Evolutionary conservation across 116 monocot genomes (phyloP).

Genomic region (Dioscorea cayenensis): DNA sequence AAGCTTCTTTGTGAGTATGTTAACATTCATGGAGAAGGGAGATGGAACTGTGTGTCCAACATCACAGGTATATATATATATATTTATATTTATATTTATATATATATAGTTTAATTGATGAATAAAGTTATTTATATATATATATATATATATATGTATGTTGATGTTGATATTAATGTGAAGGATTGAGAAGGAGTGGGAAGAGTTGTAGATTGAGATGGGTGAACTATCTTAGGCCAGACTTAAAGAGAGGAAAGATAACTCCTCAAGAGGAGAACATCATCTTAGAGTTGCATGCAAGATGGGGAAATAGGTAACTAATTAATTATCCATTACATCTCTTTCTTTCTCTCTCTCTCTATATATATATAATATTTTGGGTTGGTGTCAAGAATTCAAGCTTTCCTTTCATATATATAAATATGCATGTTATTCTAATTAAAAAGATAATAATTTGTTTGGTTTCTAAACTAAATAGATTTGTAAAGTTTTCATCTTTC

Average conservation of each 20-base stretch:
- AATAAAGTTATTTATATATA: not conserved
- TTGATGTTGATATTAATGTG: not conserved
- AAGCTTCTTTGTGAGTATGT: slow-evolving; percentile 52
- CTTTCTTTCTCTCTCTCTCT: not conserved
- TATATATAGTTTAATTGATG: not conserved
- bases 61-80: slow-evolving; percentile 24
- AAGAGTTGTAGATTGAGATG: slow-evolving; percentile 34
- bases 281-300: slow-evolving; percentile 37
- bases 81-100: not conserved
- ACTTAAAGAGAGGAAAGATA: slow-evolving; percentile 48
- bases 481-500: too few species aligned
- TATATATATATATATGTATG: not conserved
- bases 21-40: slow-evolving; percentile 49
- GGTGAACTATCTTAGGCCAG: slow-evolving; percentile 45
- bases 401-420: too few species aligned
- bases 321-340: not conserved
- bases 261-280: slow-evolving; percentile 43
- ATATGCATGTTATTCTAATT: too few species aligned
- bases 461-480: too few species aligned
- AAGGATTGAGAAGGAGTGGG: slow-evolving; percentile 26
- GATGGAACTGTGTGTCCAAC: slow-evolving; percentile 52
- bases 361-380: not conserved
- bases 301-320: slow-evolving; percentile 38
- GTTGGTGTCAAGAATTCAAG: too few species aligned
- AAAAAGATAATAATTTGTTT: too few species aligned